These are phyloP conservation scores for Solanum piurae DNA, from an alignment of 257 asterid genomes.

Conservation along the genomic window DNA sequence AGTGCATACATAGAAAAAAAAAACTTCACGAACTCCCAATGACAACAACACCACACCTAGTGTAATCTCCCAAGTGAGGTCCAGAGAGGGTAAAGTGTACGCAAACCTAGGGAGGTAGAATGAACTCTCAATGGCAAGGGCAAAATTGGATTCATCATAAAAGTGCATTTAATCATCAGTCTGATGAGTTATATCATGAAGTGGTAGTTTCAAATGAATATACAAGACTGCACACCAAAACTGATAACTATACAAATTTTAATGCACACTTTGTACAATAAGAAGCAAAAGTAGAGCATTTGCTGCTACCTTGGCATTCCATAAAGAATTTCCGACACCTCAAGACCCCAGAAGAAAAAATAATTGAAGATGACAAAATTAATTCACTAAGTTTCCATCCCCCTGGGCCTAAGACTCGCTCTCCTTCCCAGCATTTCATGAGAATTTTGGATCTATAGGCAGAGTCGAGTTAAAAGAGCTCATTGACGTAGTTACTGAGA, in stretches of 20 bases:
- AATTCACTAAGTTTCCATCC: background rate
- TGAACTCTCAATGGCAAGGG: background rate
- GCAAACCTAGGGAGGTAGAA: background rate
- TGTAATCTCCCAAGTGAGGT: background rate
- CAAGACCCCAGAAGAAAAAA: background rate
- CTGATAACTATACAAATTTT: conserved; percentile 19
- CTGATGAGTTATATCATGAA: background rate
- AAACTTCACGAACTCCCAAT: background rate
- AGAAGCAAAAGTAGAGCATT: conserved; percentile 3
- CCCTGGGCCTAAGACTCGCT: background rate
- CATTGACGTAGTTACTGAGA: background rate
- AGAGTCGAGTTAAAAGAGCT: background rate
- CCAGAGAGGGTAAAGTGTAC: background rate
- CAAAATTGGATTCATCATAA: background rate
- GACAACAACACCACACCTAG: background rate
- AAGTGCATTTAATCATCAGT: background rate
- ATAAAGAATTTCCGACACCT: background rate
- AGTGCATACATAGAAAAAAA: background rate
- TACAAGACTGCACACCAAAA: conserved; percentile 5
- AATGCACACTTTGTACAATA: conserved; percentile 27
- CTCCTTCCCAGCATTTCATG: background rate
- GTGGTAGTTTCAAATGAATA: background rate
- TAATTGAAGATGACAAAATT: background rate
- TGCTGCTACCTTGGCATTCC: background rate
- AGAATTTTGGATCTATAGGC: background rate